Evolutionary conservation across 305 asterid genomes (phyloP).

Genomic region (Fraxinus albicans): DNA sequence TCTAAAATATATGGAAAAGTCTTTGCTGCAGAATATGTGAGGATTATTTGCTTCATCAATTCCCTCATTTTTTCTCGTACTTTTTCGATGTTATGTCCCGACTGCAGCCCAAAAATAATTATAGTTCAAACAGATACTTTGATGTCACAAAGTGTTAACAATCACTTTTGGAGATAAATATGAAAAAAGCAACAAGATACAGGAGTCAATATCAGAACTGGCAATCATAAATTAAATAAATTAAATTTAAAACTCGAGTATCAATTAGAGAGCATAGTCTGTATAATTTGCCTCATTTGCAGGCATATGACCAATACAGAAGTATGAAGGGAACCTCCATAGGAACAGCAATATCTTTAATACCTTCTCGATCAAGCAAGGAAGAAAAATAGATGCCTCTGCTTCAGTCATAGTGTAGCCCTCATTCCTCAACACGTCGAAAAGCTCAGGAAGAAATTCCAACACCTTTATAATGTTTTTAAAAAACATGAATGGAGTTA

Average conservation of each 20-base stretch:
- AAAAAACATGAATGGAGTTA: conserved; percentile 13
- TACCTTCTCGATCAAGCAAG: conserved; percentile 98
- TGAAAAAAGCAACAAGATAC: not conserved
- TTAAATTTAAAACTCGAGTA: not conserved
- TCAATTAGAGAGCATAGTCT: not conserved
- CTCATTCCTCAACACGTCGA: conserved; percentile 79
- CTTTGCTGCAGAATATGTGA: conserved; percentile 77
- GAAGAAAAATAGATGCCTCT: conserved; percentile 91
- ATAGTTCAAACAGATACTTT: not conserved
- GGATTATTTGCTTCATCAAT: conserved; percentile 75
- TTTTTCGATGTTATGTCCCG: conserved; percentile 93
- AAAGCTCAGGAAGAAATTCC: conserved; percentile 95
- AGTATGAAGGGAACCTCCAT: conserved; percentile 10
- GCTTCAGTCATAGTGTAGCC: conserved; percentile 89
- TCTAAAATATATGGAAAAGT: conserved; percentile 94
- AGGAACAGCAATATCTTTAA: not conserved
- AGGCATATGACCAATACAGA: conserved; percentile 1
- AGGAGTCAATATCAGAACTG: not conserved
- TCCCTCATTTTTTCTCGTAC: conserved; percentile 95
- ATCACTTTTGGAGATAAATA: conserved; percentile 5
- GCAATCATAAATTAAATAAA: not conserved
- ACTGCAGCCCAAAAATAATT: conserved; percentile 49
- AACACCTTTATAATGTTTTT: conserved; percentile 61
- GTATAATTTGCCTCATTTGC: not conserved
- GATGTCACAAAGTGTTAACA: not conserved